Base-by-base conservation (phyloP, 1,284 basidiomycete species). In the Coriolopsis trogii region DNA sequence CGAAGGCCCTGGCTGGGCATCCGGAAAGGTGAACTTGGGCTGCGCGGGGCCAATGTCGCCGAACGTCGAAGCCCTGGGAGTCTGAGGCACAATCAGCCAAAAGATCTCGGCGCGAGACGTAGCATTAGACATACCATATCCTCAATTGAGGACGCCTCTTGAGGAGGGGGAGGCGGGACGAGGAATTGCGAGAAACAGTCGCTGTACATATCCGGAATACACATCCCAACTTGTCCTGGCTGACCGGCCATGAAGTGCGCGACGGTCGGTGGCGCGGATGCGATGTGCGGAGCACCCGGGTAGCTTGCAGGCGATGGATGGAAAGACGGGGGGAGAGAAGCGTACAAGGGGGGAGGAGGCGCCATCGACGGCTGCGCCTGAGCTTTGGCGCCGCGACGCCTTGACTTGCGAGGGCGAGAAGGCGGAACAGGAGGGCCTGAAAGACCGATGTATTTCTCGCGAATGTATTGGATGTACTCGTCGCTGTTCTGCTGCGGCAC, bases 401-500 rank as follows among this genome's bases (percentile, higher is more conserved):
- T 58, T 26, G 45, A 29, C 43, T 58, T 61, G 36, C 62, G 62
- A 16, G 49, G 46, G n/a, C 62, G 60, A 9, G 60, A 41, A 21
- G 62, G 58, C n/a, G 55, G 40, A 9, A 53, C 53, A 6, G 59
- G 43, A 12, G 51, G 51, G 9, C 62, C 62, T 15, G 33, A 25
- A 16, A 63, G 44, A 7, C 50, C 48, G 8, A 56, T 18, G 49
- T 58, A 63, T 46, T 46, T 59, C 46, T 65, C 62, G 33, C 61
- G 55, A 15, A 63, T 53, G 39, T 42, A 56, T 25, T 56, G 60
- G 33, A 61, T 59, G 51, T 54, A 52, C 5, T 57, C 55, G 46
- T 58, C 49, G 25, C 33, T 41, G 18, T 50, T 46, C 30, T 45
- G 29, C n/a, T 24, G 49, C 18, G 59, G 56, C 13, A 18, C 25